Evolutionary conservation across 139 green algal genomes (phyloP).

Genomic region (Tetradesmus lagerheimii): DNA sequence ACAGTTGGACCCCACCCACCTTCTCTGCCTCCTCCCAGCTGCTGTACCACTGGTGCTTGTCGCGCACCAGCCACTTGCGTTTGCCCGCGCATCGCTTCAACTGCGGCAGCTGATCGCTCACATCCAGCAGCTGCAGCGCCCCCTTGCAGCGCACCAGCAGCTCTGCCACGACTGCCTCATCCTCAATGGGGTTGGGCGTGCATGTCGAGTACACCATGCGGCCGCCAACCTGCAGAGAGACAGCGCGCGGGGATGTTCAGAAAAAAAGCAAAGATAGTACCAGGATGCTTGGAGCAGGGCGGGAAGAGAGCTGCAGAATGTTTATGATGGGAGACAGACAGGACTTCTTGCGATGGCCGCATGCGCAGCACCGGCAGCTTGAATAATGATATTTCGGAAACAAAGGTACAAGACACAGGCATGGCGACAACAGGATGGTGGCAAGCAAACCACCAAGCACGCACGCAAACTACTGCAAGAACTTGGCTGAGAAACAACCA

Average conservation of each 20-base stretch:
- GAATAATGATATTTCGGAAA: too few species aligned
- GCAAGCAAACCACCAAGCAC: too few species aligned
- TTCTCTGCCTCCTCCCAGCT: constrained; percentile 71
- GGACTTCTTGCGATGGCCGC: too few species aligned
- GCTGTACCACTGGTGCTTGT: constrained; percentile 63
- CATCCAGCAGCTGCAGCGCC: constrained; percentile 91
- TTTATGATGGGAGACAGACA: too few species aligned
- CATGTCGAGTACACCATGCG: constrained; percentile 99
- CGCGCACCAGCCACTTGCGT: constrained; percentile 71
- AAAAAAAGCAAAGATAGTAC: too few species aligned
- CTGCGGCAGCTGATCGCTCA: constrained; percentile 77
- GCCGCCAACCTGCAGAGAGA: constrained; percentile 87
- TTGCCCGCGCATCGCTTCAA: constrained; percentile 86
- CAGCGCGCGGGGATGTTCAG: too few species aligned
- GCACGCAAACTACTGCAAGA: not conserved
- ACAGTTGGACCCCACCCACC: not conserved
- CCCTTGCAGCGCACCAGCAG: constrained; percentile 66
- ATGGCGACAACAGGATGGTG: too few species aligned
- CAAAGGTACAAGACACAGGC: too few species aligned
- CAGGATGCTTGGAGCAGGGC: too few species aligned
- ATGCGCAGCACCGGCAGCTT: too few species aligned
- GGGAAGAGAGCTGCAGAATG: too few species aligned
- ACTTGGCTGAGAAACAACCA: too few species aligned
- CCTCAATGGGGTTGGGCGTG: constrained; percentile 98
- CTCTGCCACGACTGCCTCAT: constrained; percentile 98